Percentiles rank a stretch among this genome's conserved stretches.
Evolutionary conservation across 148 eudicot species (phyloP).

Genomic region (Arctostaphylos glauca): DNA sequence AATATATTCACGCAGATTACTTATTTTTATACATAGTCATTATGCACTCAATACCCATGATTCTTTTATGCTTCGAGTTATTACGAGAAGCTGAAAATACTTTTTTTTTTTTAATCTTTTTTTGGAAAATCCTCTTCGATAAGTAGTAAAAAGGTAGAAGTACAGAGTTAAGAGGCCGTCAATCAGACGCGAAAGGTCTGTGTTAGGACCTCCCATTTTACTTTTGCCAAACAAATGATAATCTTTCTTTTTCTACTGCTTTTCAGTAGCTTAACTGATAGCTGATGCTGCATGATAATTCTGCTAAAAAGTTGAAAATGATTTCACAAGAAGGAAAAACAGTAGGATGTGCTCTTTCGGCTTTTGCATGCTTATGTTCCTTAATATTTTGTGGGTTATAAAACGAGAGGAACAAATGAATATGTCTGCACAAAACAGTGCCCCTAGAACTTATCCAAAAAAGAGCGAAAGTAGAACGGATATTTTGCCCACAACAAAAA

Average conservation of each 20-base stretch:
- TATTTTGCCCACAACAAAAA: not conserved
- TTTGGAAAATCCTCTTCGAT: not conserved
- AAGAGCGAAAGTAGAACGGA: not conserved
- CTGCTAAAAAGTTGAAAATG: not conserved
- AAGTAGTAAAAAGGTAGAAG: not conserved
- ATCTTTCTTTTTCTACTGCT: not conserved
- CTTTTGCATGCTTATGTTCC: conserved; percentile 8
- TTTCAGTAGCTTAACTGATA: not conserved
- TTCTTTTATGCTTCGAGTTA: not conserved
- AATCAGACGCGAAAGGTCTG: not conserved
- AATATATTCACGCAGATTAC: conserved; percentile 14
- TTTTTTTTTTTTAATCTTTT: not conserved
- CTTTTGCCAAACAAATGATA: not conserved
- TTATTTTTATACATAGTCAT: not conserved
- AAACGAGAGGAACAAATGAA: not conserved
- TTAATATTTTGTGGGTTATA: not conserved
- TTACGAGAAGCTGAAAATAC: not conserved
- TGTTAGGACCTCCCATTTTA: not conserved
- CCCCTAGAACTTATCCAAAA: not conserved
- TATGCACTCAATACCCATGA: not conserved
- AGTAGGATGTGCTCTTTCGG: not conserved
- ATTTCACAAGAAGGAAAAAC: conserved; percentile 3
- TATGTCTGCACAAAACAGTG: not conserved
- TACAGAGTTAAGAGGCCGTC: not conserved
- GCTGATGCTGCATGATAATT: not conserved